Evolutionary conservation across 768 basidiomycete genomes (phyloP).

Genomic region (Arthromyces matolae): DNA sequence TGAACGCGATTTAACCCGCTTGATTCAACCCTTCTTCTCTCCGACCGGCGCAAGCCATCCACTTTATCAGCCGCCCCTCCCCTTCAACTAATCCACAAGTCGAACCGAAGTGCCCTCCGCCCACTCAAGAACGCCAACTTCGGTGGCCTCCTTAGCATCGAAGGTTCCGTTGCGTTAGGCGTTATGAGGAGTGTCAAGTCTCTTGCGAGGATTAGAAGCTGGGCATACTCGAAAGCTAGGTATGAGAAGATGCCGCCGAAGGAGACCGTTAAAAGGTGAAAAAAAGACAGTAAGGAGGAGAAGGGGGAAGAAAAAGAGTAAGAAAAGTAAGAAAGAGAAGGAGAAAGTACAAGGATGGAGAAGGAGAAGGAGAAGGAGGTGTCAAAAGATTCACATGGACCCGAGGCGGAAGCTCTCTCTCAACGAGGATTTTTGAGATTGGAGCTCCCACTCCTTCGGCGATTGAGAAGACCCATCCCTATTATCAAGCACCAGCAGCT

Average conservation of each 20-base stretch:
- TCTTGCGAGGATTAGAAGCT: slow-evolving; percentile 67
- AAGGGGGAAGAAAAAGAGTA: slow-evolving; percentile 33
- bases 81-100: slow-evolving; percentile 1
- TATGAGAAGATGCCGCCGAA: slow-evolving; percentile 24
- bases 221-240: slow-evolving; percentile 52
- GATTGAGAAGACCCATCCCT: slow-evolving; percentile 29
- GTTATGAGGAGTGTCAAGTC: slow-evolving; percentile 76
- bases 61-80: slow-evolving; percentile 4
- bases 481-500: too few relatives aligned
- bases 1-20: slow-evolving; percentile 67
- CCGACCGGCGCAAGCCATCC: slow-evolving; percentile 29
- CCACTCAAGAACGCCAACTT: slow-evolving; percentile 34
- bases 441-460: slow-evolving; percentile 45
- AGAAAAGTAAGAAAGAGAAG: slow-evolving; percentile 7
- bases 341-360: slow-evolving; percentile 15
- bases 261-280: slow-evolving; percentile 15
- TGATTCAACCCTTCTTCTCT: slow-evolving; percentile 35
- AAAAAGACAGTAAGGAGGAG: slow-evolving; percentile 32
- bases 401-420: slow-evolving; percentile 32
- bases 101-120: slow-evolving; percentile 23
- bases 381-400: slow-evolving; percentile 25
- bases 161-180: slow-evolving; percentile 69
- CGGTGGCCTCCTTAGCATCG: slow-evolving; percentile 15
- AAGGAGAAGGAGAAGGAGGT: slow-evolving; percentile 29
- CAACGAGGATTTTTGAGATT: slow-evolving; percentile 65